Conservation (phyloP, 179 eudicot species). For the Drosera spatulata region DNA sequence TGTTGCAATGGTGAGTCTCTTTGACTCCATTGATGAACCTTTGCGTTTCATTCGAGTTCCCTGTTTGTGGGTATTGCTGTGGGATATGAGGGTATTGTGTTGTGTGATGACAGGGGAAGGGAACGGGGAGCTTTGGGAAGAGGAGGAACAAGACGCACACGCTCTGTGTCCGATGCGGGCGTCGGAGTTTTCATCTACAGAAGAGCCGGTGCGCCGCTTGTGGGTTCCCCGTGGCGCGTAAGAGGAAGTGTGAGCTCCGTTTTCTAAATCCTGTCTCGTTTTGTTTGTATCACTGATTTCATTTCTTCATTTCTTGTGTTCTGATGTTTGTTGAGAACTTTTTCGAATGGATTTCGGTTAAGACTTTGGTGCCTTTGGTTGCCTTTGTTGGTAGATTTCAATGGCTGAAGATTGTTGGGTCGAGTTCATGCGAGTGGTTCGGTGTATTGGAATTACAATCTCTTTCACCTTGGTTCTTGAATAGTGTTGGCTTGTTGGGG, state of each 20-base stretch:
- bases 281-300: too few relatives aligned
- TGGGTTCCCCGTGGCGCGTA: slow-evolving; percentile 1
- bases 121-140: slow-evolving; percentile 63
- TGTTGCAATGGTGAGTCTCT: too few relatives aligned
- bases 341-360: too few relatives aligned
- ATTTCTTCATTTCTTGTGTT: slow-evolving; percentile 59
- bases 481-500: too few relatives aligned
- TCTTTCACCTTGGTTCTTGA: too few relatives aligned
- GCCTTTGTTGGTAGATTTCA: too few relatives aligned
- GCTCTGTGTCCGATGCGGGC: not conserved
- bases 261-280: too few relatives aligned
- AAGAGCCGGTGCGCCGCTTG: slow-evolving; percentile 6
- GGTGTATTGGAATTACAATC: slow-evolving; percentile 60
- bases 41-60: too few relatives aligned
- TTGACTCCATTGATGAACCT: too few relatives aligned
- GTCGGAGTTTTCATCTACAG: slow-evolving; percentile 7
- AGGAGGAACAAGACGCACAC: slow-evolving; percentile 11
- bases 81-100: too few relatives aligned
- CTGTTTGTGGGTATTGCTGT: too few relatives aligned
- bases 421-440: slow-evolving; percentile 44
- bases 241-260: slow-evolving; percentile 30
- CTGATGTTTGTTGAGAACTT: slow-evolving; percentile 75
- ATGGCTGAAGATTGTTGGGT: slow-evolving; percentile 67
- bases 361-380: too few relatives aligned
- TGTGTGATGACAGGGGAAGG: slow-evolving; percentile 31